Conservation (phyloP, 208 protist species). For the Leishmania mexicana region DNA sequence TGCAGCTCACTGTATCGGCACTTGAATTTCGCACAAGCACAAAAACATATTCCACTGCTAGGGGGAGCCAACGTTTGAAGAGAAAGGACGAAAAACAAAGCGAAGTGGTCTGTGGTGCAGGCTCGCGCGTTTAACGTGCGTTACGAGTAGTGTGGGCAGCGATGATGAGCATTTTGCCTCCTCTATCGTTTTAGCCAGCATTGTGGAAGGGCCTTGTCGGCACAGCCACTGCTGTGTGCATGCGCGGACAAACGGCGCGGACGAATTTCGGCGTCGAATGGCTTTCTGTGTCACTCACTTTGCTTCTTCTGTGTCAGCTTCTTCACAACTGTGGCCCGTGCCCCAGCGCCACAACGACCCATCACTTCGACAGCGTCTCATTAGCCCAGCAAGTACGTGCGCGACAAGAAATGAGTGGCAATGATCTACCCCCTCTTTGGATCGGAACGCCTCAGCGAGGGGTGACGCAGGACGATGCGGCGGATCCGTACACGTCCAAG, state of each 20-base stretch:
- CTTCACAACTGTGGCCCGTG: not conserved
- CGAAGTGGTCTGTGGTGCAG: not conserved
- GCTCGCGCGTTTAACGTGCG: not conserved
- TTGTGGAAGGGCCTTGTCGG: not conserved
- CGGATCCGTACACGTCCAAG: constrained; percentile 63
- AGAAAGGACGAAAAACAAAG: not conserved
- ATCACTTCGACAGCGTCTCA: not conserved
- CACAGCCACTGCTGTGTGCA: not conserved
- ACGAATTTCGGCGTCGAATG: not conserved
- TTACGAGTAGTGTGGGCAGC: not conserved
- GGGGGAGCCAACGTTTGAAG: not conserved
- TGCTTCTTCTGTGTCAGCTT: constrained; percentile 1
- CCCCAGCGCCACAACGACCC: not conserved
- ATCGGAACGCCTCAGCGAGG: constrained; percentile 54
- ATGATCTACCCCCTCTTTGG: constrained; percentile 38
- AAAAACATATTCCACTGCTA: not conserved
- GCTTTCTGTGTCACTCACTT: not conserved
- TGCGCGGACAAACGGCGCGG: not conserved
- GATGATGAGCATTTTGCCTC: not conserved
- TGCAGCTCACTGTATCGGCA: not conserved
- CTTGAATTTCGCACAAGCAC: not conserved
- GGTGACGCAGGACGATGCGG: constrained; percentile 36
- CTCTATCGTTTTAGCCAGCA: not conserved
- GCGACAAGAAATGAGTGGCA: constrained; percentile 8
- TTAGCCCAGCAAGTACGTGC: not conserved